Percentiles rank a stretch among this genome's conserved stretches.
These are phyloP conservation scores for Cronartium ribicola DNA, from an alignment of 1,284 basidiomycete species.

Conservation along the genomic window DNA sequence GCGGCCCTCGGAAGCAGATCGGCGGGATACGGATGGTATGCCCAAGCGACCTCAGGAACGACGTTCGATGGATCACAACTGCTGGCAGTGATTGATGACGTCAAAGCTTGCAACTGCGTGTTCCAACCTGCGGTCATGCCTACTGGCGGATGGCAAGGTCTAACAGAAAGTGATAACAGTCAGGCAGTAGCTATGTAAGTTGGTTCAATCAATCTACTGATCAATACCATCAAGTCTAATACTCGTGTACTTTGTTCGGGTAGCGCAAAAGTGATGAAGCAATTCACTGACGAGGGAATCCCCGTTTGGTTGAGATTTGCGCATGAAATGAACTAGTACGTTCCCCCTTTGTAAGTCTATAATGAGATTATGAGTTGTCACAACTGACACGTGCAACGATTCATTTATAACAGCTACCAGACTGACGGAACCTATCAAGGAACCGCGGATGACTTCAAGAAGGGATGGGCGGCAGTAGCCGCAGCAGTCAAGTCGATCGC, in stretches of 20 bases:
- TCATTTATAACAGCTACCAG: constrained; percentile 16
- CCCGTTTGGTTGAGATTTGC: constrained; percentile 52
- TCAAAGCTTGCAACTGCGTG: constrained; percentile 50
- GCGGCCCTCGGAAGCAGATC: constrained; percentile 44
- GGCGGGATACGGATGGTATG: constrained; percentile 50
- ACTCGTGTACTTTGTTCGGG: not conserved
- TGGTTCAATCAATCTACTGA: not conserved
- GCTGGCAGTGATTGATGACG: constrained; percentile 48
- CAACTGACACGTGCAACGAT: not conserved
- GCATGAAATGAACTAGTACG: constrained; percentile 48
- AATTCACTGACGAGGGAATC: constrained; percentile 52
- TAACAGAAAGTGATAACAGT: constrained; percentile 47
- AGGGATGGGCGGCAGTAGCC: constrained; percentile 51
- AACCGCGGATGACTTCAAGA: constrained; percentile 50
- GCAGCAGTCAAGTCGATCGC: constrained; percentile 48
- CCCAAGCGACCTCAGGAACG: constrained; percentile 49
- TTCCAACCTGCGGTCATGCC: constrained; percentile 51
- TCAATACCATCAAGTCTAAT: not conserved
- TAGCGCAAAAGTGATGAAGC: constrained; percentile 50
- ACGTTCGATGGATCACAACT: constrained; percentile 51
- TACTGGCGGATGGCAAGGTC: constrained; percentile 45
- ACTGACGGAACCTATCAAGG: constrained; percentile 48
- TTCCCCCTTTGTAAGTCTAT: not conserved
- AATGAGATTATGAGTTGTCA: no score
- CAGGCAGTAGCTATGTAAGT: constrained; percentile 46